A percentile compares a stretch with the other conserved stretches of the same genome.
Conservation (phyloP, 1,284 basidiomycete species). For the Fomitopsis palustris region DNA sequence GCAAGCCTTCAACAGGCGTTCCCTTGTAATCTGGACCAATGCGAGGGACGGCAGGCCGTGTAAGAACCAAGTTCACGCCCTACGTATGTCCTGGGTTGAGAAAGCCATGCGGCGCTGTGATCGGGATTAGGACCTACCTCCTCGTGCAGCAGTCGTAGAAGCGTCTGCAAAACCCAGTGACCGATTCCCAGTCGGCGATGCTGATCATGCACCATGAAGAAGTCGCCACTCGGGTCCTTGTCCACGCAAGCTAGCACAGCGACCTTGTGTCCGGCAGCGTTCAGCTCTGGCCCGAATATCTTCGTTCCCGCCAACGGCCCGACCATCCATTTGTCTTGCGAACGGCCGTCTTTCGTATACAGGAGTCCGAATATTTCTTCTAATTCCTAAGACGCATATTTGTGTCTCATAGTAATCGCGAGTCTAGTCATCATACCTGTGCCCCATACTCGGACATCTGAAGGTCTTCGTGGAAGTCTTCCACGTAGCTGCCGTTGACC, state of each 20-base stretch:
- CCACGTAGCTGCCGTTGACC: conserved; percentile 3
- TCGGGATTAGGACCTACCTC: not conserved
- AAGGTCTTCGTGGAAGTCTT: conserved; percentile 7
- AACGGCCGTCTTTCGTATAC: not conserved
- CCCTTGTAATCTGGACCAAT: not conserved
- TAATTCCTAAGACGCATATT: not conserved
- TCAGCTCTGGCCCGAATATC: conserved; percentile 5
- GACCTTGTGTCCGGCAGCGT: not conserved
- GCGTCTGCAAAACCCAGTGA: not conserved
- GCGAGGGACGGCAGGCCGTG: conserved; percentile 3
- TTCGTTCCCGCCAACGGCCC: not conserved
- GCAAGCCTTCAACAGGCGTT: not conserved
- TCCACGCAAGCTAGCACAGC: conserved; percentile 3
- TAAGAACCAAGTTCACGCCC: conserved; percentile 5
- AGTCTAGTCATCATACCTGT: not conserved
- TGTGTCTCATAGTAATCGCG: too few relatives aligned
- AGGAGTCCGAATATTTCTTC: not conserved
- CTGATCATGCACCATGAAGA: not conserved
- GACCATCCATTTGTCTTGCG: not conserved
- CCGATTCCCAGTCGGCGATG: not conserved
- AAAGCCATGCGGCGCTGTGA: not conserved
- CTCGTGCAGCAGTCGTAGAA: not conserved
- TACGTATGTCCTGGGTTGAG: not conserved
- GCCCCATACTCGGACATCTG: conserved; percentile 6
- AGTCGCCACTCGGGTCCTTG: not conserved